Base-by-base conservation (phyloP, 306 rosid genomes). In the Medicago truncatula region DNA sequence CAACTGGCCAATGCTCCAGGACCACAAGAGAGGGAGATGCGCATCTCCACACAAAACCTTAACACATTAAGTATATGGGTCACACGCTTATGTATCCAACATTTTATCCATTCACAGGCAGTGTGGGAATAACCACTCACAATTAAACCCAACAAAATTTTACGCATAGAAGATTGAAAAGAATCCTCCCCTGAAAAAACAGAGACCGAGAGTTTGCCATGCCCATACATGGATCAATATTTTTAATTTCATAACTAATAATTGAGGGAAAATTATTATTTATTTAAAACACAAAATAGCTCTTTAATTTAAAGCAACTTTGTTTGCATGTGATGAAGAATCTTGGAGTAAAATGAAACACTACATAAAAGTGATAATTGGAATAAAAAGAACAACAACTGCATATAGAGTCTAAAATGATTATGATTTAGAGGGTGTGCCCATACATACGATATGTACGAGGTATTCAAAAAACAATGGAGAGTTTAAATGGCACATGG, bases 321-420 rank as follows among this genome's bases (percentile, higher is more conserved):
- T n/a, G 15, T 8, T 50, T 21, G 41, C 44, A 70, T 52, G 57
- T 49, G 36, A 38, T 36, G 66, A 59, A 76, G 18, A 71, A 15
- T 50, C 71, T 36, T 28, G 31, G 34, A 46, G 4, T 49, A 76
- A 49, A 80, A 15, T 74, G 17, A 67, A 68, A 84, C 60, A 58
- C 4, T 23, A 54, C 34, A 23, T 36, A 34, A 58, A 58, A 78
- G 62, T 9, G 54, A 15, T 4, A 20, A 75, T 52, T 36, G 47
- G 57, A 69, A 16, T 6, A 70, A 41, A 6, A 11, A 31, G 60
- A 63, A 64, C 5, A 57, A 57, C 25, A 65, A 18, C 5, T 4
- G 17, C 38, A 54, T 53, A 10, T 47, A 47, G 49, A 39, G 3
- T 15, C 12, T 10, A 34, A 44, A 74, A 71, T 63, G 25, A 43